Base-by-base conservation (phyloP, 495 filamentous ascomycete species). In the Aspergillus indologenus region DNA sequence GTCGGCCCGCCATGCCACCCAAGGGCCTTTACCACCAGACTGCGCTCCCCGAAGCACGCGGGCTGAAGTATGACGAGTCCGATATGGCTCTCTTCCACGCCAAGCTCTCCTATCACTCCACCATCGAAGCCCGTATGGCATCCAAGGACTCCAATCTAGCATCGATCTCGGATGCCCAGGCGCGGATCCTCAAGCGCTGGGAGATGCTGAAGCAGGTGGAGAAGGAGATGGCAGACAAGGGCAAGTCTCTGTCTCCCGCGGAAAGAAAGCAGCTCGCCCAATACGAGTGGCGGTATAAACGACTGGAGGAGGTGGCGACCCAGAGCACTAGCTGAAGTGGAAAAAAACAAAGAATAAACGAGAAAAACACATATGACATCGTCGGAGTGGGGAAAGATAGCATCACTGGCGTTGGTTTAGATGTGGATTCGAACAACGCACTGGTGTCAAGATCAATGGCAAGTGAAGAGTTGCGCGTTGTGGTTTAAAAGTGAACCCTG, bases 61-160 rank as follows among this genome's bases (percentile, higher is more conserved):
- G 73, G n/a, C 61, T 77, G 40, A 69, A 62, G 54, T 77, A 77
- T 61, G 72, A 75, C 57, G 72, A 77, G 65, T 75, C 69, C 52
- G 73, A 77, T 49, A 77, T 77, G 75, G 69, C 70, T 1, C 68
- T 75, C 43, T 77, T 77, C 56, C 68, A 69, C 40, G 73, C 75
- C 23, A 72, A 75, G 54, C 58, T 77, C 22, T 68, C 69, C 11
- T 77, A 75, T 29, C 68, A 76, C 49, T 65, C 73, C 22, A 77
- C 75, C 5, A 70, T 74, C 29, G 72, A 77, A n/a, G 67, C 65
- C 17, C 72, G 75, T 18, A 63, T 71, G 60, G 69, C 68, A 5
- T 68, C 71, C 1, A 56, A 71, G 45, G 71, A 77, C 53, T 56
- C 65, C 45, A 77, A 77, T 26, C 63, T 76, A 12, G 61, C 53